Conservation (phyloP, 306 rosid species). For the Prinsepia uniflora region DNA sequence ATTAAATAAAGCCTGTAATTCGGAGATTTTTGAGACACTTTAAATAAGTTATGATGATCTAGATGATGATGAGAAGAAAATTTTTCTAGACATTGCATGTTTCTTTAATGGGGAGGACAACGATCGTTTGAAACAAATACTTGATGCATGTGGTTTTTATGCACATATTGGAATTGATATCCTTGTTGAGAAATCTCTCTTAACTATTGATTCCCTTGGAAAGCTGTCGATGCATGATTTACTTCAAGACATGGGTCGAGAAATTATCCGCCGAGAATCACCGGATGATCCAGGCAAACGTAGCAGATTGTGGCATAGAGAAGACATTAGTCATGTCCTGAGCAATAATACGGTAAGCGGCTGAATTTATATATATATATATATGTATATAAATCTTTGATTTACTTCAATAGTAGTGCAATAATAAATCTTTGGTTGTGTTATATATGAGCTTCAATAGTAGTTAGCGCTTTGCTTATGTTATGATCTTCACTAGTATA, state of each 20-base stretch:
- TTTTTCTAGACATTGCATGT: conserved; percentile 31
- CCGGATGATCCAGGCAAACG: neutral
- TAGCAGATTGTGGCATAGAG: conserved; percentile 20
- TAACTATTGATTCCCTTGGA: neutral
- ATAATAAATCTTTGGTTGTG: neutral
- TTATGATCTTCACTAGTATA: neutral
- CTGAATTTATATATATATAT: neutral
- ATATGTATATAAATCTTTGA: too few species aligned
- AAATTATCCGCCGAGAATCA: conserved; percentile 24
- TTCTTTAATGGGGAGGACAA: conserved; percentile 38
- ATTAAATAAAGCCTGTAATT: conserved; percentile 2
- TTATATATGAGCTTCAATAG: neutral
- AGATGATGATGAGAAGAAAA: conserved; percentile 20
- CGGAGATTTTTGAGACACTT: neutral
- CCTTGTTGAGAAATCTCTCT: conserved; percentile 40
- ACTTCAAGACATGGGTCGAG: conserved; percentile 34
- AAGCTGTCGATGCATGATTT: conserved; percentile 31
- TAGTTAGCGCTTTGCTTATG: neutral
- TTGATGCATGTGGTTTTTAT: conserved; percentile 14
- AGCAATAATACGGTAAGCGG: conserved; percentile 9
- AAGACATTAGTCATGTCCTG: conserved; percentile 28
- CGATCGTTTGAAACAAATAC: conserved; percentile 14
- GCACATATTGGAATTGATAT: conserved; percentile 32
- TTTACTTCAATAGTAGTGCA: too few species aligned
- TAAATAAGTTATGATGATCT: conserved; percentile 26